phyloP scores from a whole-genome alignment of 2,329 filamentous ascomycete genomes.

The Epichloe coenophiala region DNA sequence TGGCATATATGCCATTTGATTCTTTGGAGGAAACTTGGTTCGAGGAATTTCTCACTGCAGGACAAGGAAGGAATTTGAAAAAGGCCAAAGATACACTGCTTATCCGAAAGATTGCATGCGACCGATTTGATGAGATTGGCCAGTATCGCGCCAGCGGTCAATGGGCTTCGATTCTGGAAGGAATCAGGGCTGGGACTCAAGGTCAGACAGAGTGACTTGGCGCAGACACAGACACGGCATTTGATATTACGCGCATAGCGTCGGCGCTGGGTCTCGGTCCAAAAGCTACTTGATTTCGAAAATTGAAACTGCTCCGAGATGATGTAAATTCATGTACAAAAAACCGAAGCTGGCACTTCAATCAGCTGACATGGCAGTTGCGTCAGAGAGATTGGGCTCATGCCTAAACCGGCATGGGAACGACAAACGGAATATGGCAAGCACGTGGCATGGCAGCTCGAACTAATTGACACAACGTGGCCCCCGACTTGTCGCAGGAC shows the following conservation, averaged over 20 bases:
- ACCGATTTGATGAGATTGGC: constrained; percentile 37
- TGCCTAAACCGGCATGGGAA: too few relatives aligned
- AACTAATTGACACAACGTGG: too few relatives aligned
- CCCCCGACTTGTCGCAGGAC: constrained; percentile 7
- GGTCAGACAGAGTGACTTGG: constrained; percentile 16
- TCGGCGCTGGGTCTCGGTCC: not conserved
- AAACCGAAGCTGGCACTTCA: too few relatives aligned
- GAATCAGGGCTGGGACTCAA: constrained; percentile 32
- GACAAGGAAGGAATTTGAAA: constrained; percentile 49
- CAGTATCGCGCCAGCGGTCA: constrained; percentile 29
- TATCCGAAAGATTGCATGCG: constrained; percentile 58
- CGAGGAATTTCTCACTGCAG: constrained; percentile 50
- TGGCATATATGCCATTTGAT: constrained; percentile 62
- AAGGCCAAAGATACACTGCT: constrained; percentile 60
- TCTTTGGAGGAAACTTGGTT: constrained; percentile 61
- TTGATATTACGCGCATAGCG: not conserved
- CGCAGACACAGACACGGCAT: not conserved
- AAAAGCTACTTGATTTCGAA: too few relatives aligned
- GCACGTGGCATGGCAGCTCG: too few relatives aligned
- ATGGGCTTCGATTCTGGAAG: constrained; percentile 38
- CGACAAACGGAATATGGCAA: too few relatives aligned
- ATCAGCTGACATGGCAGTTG: too few relatives aligned
- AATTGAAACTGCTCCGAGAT: not conserved
- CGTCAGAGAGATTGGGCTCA: too few relatives aligned
- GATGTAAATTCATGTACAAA: not conserved